A percentile compares a stretch with the other conserved stretches of the same genome.
Conservation (phyloP, 2,329 filamentous ascomycete genomes). For the Ampelomyces quisqualis region DNA sequence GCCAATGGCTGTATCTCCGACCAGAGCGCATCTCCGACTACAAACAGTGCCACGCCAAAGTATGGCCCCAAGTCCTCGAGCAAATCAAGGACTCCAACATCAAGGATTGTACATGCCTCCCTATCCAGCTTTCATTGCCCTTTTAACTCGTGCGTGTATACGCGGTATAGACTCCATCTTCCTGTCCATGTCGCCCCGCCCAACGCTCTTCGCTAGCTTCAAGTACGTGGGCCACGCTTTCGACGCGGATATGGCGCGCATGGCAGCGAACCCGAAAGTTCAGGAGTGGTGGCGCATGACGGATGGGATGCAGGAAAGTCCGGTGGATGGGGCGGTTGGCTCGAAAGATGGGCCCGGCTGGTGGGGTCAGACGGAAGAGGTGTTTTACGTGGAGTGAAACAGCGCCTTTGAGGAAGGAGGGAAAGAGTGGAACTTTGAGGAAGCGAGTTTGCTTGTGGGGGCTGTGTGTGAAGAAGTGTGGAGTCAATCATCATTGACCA, state of each 20-base stretch:
- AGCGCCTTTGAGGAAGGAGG: no score
- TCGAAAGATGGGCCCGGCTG: conserved; percentile 49
- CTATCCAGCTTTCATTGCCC: not conserved
- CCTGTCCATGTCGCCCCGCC: conserved; percentile 60
- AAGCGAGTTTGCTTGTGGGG: no score
- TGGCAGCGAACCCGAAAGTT: conserved; percentile 71
- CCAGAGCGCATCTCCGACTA: conserved; percentile 67
- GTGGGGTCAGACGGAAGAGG: conserved; percentile 70
- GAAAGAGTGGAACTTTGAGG: no score
- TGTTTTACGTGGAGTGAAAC: conserved; percentile 59
- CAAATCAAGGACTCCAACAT: conserved; percentile 77
- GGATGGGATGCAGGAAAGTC: conserved; percentile 66
- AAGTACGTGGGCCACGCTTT: conserved; percentile 77
- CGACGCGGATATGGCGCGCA: conserved; percentile 72
- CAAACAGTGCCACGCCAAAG: conserved; percentile 69
- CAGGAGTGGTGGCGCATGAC: conserved; percentile 81
- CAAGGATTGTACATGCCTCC: conserved; percentile 55
- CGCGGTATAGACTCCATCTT: conserved; percentile 62
- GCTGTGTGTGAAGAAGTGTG: no score
- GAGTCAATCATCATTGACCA: no score
- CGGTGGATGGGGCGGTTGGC: conserved; percentile 54
- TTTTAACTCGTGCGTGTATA: not conserved
- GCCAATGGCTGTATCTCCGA: conserved; percentile 72
- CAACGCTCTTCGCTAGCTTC: conserved; percentile 71
- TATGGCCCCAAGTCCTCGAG: conserved; percentile 75